These are phyloP conservation scores for Brassica rapa DNA, from an alignment of 345 rosid genomes.

Conservation along the genomic window DNA sequence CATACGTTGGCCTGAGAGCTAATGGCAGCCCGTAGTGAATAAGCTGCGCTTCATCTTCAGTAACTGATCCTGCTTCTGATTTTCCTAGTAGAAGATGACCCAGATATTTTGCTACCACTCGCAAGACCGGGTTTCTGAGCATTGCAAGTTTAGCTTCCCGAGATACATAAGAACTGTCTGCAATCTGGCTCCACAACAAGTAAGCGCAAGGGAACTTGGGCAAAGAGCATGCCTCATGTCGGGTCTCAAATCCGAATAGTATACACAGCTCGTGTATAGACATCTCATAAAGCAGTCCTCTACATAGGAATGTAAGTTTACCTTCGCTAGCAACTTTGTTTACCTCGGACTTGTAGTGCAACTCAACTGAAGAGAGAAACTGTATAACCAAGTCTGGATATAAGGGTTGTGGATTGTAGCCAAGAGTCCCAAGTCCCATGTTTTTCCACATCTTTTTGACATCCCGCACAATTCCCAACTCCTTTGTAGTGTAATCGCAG, in stretches of 20 bases:
- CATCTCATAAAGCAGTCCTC: background rate
- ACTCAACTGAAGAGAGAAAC: background rate
- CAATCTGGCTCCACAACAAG: background rate
- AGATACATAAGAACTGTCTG: background rate
- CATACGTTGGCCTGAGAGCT: too few species aligned
- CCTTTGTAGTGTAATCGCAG: background rate
- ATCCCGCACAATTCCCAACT: background rate
- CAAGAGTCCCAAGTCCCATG: background rate
- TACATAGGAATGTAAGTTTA: background rate
- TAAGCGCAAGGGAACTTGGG: background rate
- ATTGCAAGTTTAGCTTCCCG: background rate
- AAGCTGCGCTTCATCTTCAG: too few species aligned
- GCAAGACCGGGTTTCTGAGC: background rate
- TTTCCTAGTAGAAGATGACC: background rate
- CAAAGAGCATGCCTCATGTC: background rate
- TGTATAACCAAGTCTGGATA: background rate
- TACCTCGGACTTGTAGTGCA: background rate
- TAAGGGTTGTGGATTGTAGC: background rate
- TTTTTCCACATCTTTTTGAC: background rate
- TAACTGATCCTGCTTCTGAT: too few species aligned
- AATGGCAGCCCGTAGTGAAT: too few species aligned
- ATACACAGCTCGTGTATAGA: background rate
- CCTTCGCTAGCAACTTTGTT: background rate
- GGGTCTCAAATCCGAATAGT: background rate
- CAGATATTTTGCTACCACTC: background rate